Conservation (phyloP, 2,329 filamentous ascomycete genomes). For the Sporothrix schenckii region DNA sequence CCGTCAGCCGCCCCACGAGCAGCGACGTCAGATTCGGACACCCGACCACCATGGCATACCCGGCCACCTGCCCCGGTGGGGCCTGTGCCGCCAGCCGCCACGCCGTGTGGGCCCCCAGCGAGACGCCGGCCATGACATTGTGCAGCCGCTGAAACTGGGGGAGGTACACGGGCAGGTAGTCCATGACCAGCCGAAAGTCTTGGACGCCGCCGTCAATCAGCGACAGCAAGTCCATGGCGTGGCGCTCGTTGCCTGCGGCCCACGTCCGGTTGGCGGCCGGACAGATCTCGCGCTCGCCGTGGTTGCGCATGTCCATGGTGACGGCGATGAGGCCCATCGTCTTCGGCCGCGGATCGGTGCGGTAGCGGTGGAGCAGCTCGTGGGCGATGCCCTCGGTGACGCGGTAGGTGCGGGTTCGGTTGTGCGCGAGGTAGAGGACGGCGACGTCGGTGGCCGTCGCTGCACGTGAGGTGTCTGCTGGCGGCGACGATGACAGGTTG, state of each 20-base stretch:
- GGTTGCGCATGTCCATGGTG: constrained; percentile 26
- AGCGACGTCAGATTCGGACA: constrained; percentile 12
- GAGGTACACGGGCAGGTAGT: constrained; percentile 18
- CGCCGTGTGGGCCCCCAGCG: constrained; percentile 16
- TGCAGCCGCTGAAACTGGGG: background rate
- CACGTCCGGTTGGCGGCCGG: background rate
- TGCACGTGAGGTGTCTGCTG: background rate
- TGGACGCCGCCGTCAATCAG: constrained; percentile 21
- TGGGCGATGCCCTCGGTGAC: constrained; percentile 22
- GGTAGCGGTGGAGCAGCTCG: constrained; percentile 10
- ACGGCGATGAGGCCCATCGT: constrained; percentile 12
- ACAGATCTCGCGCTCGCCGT: constrained; percentile 21
- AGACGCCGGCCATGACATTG: constrained; percentile 21
- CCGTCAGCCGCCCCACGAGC: background rate
- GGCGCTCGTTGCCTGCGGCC: constrained; percentile 16
- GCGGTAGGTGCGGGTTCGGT: constrained; percentile 21
- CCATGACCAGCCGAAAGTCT: constrained; percentile 20
- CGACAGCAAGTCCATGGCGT: constrained; percentile 17
- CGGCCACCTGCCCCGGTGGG: background rate
- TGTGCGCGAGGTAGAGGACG: constrained; percentile 22
- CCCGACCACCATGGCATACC: constrained; percentile 11
- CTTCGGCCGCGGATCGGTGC: background rate
- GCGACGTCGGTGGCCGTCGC: background rate
- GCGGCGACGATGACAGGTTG: background rate
- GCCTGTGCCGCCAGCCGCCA: constrained; percentile 18